Conservation (phyloP, 108 stramenopile species). For the Fistulifera solaris region DNA sequence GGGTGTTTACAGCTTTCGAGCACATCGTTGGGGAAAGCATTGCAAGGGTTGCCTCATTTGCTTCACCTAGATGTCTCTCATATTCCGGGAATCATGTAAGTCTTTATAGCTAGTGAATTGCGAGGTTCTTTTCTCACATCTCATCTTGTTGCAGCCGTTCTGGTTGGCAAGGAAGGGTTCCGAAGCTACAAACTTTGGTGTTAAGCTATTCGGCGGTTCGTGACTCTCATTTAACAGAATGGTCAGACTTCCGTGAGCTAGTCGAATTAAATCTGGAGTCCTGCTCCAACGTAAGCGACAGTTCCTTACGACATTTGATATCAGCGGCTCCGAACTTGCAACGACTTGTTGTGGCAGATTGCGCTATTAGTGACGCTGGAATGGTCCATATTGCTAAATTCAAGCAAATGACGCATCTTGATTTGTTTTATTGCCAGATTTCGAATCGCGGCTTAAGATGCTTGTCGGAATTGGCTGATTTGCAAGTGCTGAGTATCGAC, state of each 20-base stretch:
- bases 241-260: constrained; percentile 45
- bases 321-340: constrained; percentile 54
- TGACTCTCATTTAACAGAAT: constrained; percentile 52
- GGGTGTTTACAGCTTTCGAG: constrained; percentile 45
- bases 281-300: constrained; percentile 55
- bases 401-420: constrained; percentile 46
- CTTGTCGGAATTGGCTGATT: constrained; percentile 38
- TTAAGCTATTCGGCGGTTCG: constrained; percentile 65
- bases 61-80: constrained; percentile 50
- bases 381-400: constrained; percentile 73
- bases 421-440: constrained; percentile 80
- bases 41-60: constrained; percentile 36
- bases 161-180: constrained; percentile 83
- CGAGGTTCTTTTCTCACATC: constrained; percentile 6
- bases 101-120: not conserved
- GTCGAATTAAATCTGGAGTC: constrained; percentile 78
- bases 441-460: constrained; percentile 57
- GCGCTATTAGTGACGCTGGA: constrained; percentile 56
- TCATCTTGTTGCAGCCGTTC: constrained; percentile 31
- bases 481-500: constrained; percentile 68
- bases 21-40: constrained; percentile 35
- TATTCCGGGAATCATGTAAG: constrained; percentile 75
- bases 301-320: constrained; percentile 52
- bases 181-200: constrained; percentile 48
- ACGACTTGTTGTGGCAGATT: constrained; percentile 65